These are phyloP conservation scores for Nannochloropsis salina DNA, from an alignment of 108 stramenopile species.

Conservation along the genomic window DNA sequence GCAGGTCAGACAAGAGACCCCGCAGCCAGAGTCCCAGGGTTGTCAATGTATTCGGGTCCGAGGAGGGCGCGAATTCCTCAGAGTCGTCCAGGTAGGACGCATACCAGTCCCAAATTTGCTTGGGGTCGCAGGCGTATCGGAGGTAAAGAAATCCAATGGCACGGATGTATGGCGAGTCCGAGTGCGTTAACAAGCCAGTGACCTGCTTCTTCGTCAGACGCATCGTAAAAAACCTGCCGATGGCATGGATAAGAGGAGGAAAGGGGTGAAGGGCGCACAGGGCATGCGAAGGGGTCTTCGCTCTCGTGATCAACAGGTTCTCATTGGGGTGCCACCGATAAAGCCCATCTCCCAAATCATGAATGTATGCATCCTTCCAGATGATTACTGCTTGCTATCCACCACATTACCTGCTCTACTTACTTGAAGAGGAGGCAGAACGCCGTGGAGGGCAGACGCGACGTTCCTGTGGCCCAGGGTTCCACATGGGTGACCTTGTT, in stretches of 20 bases:
- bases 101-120: conserved; percentile 69
- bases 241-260: conserved; percentile 36
- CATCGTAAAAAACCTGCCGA: conserved; percentile 64
- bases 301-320: too few species aligned
- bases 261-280: background rate
- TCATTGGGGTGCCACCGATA: too few species aligned
- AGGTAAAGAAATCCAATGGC: conserved; percentile 90
- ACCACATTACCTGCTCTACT: background rate
- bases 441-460: conserved; percentile 72
- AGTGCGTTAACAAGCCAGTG: conserved; percentile 70
- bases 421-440: conserved; percentile 81
- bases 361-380: too few species aligned
- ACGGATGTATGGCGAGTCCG: conserved; percentile 83
- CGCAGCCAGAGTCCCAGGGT: conserved; percentile 29
- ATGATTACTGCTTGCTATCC: background rate
- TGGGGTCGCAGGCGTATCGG: conserved; percentile 79
- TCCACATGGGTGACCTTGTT: conserved; percentile 80
- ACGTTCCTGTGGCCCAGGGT: conserved; percentile 73
- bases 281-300: too few species aligned
- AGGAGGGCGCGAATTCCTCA: conserved; percentile 51
- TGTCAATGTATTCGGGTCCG: conserved; percentile 22
- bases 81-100: conserved; percentile 82
- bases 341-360: too few species aligned
- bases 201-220: conserved; percentile 85
- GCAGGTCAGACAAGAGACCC: conserved; percentile 63